These are phyloP conservation scores for Pleurotus djamor DNA, from an alignment of 768 basidiomycete genomes.

Conservation along the genomic window DNA sequence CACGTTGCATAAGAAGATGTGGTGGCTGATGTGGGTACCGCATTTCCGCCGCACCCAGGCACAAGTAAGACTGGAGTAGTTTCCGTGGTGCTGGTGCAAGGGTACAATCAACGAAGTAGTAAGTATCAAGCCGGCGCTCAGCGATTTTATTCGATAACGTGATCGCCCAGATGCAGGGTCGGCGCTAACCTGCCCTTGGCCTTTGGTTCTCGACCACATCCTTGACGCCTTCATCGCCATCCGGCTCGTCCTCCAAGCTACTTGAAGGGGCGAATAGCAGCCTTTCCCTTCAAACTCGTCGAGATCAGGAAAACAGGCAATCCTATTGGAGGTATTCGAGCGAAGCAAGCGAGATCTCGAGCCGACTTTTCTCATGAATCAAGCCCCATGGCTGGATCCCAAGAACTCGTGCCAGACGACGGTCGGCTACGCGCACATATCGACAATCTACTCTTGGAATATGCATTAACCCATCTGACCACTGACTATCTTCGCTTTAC, in stretches of 20 bases:
- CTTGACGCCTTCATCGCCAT: neutral
- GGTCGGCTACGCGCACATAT: conserved; percentile 39
- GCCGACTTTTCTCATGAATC: neutral
- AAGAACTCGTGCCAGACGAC: neutral
- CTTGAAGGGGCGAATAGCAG: neutral
- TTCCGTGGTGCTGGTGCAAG: neutral
- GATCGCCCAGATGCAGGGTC: neutral
- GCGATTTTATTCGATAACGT: neutral
- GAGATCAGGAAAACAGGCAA: neutral
- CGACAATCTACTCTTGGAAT: conserved; percentile 50
- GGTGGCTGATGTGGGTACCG: neutral
- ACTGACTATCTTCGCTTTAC: conserved; percentile 56
- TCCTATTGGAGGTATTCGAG: neutral
- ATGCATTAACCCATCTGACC: conserved; percentile 50
- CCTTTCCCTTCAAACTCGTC: neutral
- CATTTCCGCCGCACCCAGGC: neutral
- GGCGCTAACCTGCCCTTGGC: neutral
- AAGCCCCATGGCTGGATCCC: neutral
- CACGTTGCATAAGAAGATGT: neutral
- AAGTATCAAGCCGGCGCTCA: neutral
- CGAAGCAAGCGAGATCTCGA: neutral
- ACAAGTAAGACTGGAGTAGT: neutral
- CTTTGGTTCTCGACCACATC: neutral
- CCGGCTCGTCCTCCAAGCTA: neutral
- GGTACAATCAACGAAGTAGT: neutral